Percentiles rank a stretch among this genome's conserved stretches.
These are phyloP conservation scores for Aspergillus coremiiformis DNA, from an alignment of 495 filamentous ascomycete species.

Conservation along the genomic window DNA sequence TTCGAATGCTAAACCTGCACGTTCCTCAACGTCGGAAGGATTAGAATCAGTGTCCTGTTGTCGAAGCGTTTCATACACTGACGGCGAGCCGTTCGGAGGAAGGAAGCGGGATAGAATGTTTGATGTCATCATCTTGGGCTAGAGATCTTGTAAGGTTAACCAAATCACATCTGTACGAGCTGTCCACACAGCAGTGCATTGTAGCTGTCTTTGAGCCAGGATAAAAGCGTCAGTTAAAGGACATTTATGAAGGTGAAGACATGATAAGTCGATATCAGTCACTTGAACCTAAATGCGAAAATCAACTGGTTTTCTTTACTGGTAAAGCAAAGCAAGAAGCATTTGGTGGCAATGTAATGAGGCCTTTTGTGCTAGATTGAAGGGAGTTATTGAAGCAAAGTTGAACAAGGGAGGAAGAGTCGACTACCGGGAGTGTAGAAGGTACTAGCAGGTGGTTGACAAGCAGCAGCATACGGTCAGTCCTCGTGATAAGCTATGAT, in stretches of 20 bases:
- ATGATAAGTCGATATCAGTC: background rate
- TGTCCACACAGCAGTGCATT: conserved; percentile 11
- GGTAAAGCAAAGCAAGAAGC: background rate
- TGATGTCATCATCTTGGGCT: conserved; percentile 58
- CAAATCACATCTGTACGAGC: conserved; percentile 8
- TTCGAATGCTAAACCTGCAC: conserved; percentile 57
- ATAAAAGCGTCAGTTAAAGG: conserved; percentile 6
- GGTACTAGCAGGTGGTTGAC: too few relatives aligned
- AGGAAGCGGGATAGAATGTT: conserved; percentile 70
- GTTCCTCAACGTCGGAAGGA: conserved; percentile 57
- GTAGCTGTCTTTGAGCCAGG: conserved; percentile 12
- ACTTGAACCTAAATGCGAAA: background rate
- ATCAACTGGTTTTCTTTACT: too few relatives aligned
- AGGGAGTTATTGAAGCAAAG: background rate
- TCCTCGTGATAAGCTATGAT: conserved; percentile 24
- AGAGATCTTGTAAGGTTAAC: conserved; percentile 8
- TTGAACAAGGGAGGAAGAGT: background rate
- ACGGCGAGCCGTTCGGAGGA: conserved; percentile 55
- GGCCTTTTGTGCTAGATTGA: background rate
- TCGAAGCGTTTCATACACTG: conserved; percentile 64
- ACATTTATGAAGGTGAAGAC: conserved; percentile 9
- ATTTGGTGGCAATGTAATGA: background rate
- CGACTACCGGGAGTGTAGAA: background rate
- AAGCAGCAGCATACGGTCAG: background rate
- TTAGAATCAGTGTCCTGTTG: conserved; percentile 53